Evolutionary conservation across 1,284 basidiomycete genomes (phyloP).

Genomic region (Tilletiaria anomala): DNA sequence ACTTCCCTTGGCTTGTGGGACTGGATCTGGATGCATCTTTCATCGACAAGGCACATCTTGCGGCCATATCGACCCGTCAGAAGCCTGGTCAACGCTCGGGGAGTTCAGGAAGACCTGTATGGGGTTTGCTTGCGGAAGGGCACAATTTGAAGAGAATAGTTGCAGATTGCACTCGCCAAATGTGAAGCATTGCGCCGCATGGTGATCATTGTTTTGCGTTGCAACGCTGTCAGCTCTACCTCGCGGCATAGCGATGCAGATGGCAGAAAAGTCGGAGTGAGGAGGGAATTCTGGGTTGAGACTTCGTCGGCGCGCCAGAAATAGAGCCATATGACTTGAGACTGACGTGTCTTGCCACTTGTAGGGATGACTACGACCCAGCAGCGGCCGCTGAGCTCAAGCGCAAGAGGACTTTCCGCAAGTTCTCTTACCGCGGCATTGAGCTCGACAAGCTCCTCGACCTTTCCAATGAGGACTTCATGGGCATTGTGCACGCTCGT

Average conservation of each 20-base stretch:
- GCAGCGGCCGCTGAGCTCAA: constrained; percentile 40
- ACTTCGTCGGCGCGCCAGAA: neutral
- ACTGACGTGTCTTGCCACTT: constrained; percentile 1
- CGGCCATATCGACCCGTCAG: no score
- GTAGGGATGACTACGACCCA: constrained; percentile 41
- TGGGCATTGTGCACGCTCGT: constrained; percentile 89
- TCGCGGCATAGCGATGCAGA: neutral
- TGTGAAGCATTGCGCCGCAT: no score
- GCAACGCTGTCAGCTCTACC: no score
- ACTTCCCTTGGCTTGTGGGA: no score
- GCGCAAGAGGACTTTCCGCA: constrained; percentile 93
- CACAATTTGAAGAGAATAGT: no score
- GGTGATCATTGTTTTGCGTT: no score
- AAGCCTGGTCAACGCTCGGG: no score
- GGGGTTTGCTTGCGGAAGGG: no score
- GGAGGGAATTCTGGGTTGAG: neutral
- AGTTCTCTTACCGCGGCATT: constrained; percentile 94
- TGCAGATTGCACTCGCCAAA: no score
- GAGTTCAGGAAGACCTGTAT: no score
- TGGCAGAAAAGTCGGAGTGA: neutral
- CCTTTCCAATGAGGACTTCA: constrained; percentile 64
- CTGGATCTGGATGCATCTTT: no score
- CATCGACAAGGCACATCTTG: no score
- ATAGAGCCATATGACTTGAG: neutral
- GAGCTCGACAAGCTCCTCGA: constrained; percentile 82